These are phyloP conservation scores for Aspergillus viridinutans DNA, from an alignment of 2,329 filamentous ascomycete species.

Conservation along the genomic window DNA sequence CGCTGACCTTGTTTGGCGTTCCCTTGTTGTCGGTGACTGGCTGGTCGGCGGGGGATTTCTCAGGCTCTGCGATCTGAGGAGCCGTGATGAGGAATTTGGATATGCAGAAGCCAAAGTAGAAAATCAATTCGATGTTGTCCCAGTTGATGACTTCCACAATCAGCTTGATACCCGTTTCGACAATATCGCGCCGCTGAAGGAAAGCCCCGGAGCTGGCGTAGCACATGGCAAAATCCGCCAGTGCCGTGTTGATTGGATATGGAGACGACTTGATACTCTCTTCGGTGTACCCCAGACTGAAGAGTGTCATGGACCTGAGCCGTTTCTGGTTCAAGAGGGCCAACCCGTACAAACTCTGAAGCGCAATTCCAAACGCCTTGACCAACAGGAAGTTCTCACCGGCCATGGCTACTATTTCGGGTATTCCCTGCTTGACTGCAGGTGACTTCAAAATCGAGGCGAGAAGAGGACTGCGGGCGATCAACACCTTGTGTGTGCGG, in stretches of 20 bases:
- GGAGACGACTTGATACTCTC: conserved; percentile 2
- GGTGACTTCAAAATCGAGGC: conserved; percentile 12
- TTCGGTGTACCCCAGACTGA: conserved; percentile 10
- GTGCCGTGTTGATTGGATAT: conserved; percentile 15
- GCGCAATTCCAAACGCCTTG: conserved; percentile 21
- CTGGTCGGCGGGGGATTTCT: background rate
- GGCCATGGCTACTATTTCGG: conserved; percentile 13
- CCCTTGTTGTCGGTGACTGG: background rate
- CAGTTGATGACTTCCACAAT: conserved; percentile 21
- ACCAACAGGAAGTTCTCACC: conserved; percentile 20
- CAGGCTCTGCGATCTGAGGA: background rate
- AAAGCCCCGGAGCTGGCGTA: conserved; percentile 31
- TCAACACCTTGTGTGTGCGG: conserved; percentile 18
- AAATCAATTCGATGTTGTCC: conserved; percentile 25
- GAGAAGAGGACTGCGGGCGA: conserved; percentile 23
- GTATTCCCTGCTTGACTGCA: background rate
- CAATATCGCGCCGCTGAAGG: conserved; percentile 19
- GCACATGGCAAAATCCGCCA: conserved; percentile 27
- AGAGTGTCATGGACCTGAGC: conserved; percentile 13
- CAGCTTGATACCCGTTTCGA: conserved; percentile 23
- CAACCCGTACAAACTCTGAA: conserved; percentile 26
- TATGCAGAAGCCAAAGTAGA: conserved; percentile 24
- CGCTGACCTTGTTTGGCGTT: background rate
- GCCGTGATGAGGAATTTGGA: conserved; percentile 19
- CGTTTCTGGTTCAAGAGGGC: conserved; percentile 13